Base-by-base conservation (phyloP, 306 rosid genomes). In the Coriaria nepalensis region DNA sequence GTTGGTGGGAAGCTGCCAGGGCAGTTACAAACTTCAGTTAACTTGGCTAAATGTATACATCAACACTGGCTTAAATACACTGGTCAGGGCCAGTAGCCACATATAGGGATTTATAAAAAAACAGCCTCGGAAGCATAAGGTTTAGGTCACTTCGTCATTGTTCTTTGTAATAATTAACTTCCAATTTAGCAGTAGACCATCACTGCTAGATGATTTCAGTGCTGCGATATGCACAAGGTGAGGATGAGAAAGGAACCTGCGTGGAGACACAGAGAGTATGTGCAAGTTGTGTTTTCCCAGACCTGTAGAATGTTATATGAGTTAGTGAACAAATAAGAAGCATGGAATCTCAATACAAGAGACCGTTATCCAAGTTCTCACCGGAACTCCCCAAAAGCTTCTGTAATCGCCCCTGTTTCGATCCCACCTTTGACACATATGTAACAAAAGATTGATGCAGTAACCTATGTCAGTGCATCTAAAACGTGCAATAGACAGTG, bases 331-430 rank as follows among this genome's bases (percentile, higher is more conserved):
- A 13, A 38, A 60, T 49, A 43, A 6, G 12, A 40, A 29, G 2
- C 5, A 36, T 36, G 9, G 6, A 14, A 44, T 10, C 6, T 41
- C 45, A 45, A 45, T 34, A 52, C 50, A 13, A 36, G 1, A 48
- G 11, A 59, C 51, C n/a, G n/a, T n/a, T n/a, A n/a, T n/a, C n/a
- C n/a, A n/a, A n/a, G 40, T 59, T 59, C 73, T 66, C 56, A 84
- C 97, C 97, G 73, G 52, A 88, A 88, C 55, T 88, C 97, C 59
- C 97, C 97, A 74, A 84, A 88, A 13, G 97, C 83, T 78, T 88
- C 97, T 5, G 97, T 88, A 59, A 88, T 88, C 29, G 97, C 68
- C 55, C 37, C 9, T n/a, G 95, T 88, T 70, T 84, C 97, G 57
- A 88, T 72, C 37, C 97, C 97, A 45, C 97, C 97, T 88, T 55